Evolutionary conservation across 164 flowering plant species (phyloP).

Genomic region (Aristolochia contorta): DNA sequence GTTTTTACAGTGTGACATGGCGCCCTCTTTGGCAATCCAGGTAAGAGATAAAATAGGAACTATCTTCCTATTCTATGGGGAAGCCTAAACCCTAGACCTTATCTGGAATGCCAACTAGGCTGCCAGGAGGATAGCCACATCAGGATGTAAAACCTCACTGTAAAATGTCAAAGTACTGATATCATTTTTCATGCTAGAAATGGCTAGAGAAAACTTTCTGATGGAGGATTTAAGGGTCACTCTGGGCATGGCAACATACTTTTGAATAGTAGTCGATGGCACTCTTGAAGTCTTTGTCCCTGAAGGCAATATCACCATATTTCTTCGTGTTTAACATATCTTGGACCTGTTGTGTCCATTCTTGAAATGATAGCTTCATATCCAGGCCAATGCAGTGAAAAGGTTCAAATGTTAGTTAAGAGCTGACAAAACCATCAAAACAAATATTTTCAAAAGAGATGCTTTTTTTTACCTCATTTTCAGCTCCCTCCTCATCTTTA

Average conservation of each 20-base stretch:
- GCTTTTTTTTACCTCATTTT: slow-evolving; percentile 62
- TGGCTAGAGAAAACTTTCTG: neutral
- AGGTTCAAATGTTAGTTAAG: neutral
- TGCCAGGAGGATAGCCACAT: too few relatives aligned
- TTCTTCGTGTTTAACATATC: slow-evolving; percentile 94
- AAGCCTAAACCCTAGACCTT: too few relatives aligned
- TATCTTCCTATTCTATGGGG: too few relatives aligned
- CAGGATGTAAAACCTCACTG: too few relatives aligned
- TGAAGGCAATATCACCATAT: slow-evolving; percentile 91
- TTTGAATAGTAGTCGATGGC: slow-evolving; percentile 84
- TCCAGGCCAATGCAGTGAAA: slow-evolving; percentile 4
- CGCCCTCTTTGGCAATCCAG: too few relatives aligned
- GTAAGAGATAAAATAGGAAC: too few relatives aligned
- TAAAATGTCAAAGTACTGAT: too few relatives aligned
- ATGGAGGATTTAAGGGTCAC: too few relatives aligned
- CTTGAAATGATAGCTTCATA: slow-evolving; percentile 90
- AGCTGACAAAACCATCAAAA: neutral
- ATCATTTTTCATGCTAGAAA: too few relatives aligned
- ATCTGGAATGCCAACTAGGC: too few relatives aligned
- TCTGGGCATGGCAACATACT: slow-evolving; percentile 25
- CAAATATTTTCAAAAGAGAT: neutral
- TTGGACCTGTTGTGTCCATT: slow-evolving; percentile 97
- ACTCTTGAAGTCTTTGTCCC: slow-evolving; percentile 89
- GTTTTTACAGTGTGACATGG: too few relatives aligned
- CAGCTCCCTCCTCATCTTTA: slow-evolving; percentile 95